These are phyloP conservation scores for Apiospora saccharicola DNA, from an alignment of 2,329 filamentous ascomycete genomes.

Conservation along the genomic window DNA sequence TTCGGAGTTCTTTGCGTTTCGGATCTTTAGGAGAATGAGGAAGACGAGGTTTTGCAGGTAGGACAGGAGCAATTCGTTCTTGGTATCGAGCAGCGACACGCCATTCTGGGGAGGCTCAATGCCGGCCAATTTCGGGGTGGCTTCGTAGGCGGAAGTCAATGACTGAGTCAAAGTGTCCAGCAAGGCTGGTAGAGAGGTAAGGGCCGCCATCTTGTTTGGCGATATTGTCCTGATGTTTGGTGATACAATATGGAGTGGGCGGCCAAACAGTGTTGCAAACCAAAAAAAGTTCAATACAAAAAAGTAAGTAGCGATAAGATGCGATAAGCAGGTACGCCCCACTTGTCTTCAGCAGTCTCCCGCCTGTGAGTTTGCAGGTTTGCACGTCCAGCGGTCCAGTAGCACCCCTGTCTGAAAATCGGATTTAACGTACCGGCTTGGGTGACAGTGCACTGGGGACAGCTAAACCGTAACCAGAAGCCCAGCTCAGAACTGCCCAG, in stretches of 20 bases:
- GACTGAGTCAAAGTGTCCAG: slow-evolving; percentile 65
- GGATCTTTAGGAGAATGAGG: slow-evolving; percentile 81
- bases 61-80: slow-evolving; percentile 95
- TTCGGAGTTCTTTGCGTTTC: slow-evolving; percentile 55
- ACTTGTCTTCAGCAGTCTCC: neutral
- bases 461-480: neutral
- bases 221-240: neutral
- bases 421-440: neutral
- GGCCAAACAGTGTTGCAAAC: neutral
- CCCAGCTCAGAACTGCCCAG: neutral
- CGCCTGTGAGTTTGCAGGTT: neutral
- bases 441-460: slow-evolving; percentile 6
- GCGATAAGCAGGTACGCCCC: slow-evolving; percentile 13
- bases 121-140: slow-evolving; percentile 66
- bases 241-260: neutral
- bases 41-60: slow-evolving; percentile 96
- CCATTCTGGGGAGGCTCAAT: slow-evolving; percentile 82
- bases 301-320: slow-evolving; percentile 20
- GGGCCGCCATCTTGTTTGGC: slow-evolving; percentile 50
- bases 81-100: slow-evolving; percentile 92
- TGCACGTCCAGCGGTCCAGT: neutral
- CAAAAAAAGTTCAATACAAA: slow-evolving; percentile 23
- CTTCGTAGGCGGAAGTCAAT: slow-evolving; percentile 69
- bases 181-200: slow-evolving; percentile 56
- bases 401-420: neutral